These are phyloP conservation scores for Stephanocyclus meneghinianus DNA, from an alignment of 352 stramenopile genomes.

Conservation along the genomic window DNA sequence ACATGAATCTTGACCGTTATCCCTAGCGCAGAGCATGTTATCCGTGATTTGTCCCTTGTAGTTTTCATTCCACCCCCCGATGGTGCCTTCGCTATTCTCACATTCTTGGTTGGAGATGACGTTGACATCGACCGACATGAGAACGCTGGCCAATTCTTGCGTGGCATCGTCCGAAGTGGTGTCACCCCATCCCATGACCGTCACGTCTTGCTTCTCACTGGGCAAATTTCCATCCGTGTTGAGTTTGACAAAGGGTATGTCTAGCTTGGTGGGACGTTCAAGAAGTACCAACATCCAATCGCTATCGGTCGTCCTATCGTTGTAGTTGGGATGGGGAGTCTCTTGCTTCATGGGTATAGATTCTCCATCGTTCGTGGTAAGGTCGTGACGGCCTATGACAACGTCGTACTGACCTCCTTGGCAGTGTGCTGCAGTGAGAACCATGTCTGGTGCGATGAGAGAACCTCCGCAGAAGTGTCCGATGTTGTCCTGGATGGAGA, in stretches of 20 bases:
- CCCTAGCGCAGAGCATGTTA: slow-evolving; percentile 62
- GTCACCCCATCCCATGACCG: slow-evolving; percentile 63
- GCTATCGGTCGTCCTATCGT: slow-evolving; percentile 38
- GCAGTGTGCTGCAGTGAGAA: slow-evolving; percentile 50
- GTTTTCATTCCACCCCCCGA: slow-evolving; percentile 20
- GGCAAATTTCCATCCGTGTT: slow-evolving; percentile 17
- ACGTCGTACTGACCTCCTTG: slow-evolving; percentile 22
- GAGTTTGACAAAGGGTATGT: slow-evolving; percentile 33
- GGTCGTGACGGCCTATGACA: slow-evolving; percentile 37
- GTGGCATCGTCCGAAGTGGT: slow-evolving; percentile 16
- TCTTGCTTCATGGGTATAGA: slow-evolving; percentile 12
- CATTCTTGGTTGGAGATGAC: slow-evolving; percentile 65
- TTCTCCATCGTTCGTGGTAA: slow-evolving; percentile 24
- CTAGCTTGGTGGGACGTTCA: background rate
- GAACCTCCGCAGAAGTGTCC: slow-evolving; percentile 44
- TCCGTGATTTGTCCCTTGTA: slow-evolving; percentile 57
- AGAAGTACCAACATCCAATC: slow-evolving; percentile 59
- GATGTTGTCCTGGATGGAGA: slow-evolving; percentile 26
- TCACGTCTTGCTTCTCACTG: slow-evolving; percentile 14
- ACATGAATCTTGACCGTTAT: slow-evolving; percentile 39
- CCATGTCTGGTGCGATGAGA: slow-evolving; percentile 29
- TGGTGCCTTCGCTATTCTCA: slow-evolving; percentile 27
- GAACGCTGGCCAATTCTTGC: slow-evolving; percentile 14
- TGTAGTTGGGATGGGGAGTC: slow-evolving; percentile 51
- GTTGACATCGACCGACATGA: slow-evolving; percentile 48